phyloP scores from a whole-genome alignment of 768 basidiomycete genomes.

The Mrakia hoshinonis region DNA sequence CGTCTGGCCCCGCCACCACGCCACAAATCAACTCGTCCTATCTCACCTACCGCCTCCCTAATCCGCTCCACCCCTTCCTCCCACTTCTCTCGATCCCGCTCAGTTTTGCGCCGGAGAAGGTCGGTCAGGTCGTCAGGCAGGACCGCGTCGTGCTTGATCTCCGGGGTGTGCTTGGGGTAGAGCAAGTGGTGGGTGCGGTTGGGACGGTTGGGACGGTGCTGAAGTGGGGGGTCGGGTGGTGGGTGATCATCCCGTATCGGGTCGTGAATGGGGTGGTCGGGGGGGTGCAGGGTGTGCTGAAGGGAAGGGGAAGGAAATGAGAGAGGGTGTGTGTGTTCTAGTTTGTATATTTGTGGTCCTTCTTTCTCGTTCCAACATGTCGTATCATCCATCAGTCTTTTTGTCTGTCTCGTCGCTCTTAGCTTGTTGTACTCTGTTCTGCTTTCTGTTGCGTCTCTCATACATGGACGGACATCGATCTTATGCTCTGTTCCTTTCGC shows the following conservation, averaged over 20 bases:
- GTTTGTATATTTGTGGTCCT: no score
- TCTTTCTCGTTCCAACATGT: no score
- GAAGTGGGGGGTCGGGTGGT: slow-evolving; percentile 10
- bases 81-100: neutral
- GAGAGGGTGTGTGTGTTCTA: no score
- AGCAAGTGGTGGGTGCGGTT: neutral
- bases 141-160: slow-evolving; percentile 5
- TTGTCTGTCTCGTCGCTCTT: no score
- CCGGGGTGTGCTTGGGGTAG: neutral
- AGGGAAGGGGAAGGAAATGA: no score
- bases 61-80: neutral
- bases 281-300: no score
- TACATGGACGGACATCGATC: no score
- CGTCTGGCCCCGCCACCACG: neutral
- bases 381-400: no score
- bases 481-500: no score
- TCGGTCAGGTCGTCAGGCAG: neutral
- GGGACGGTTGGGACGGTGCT: neutral
- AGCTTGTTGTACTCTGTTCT: no score
- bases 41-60: neutral
- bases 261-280: neutral
- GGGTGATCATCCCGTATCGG: neutral
- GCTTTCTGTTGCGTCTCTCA: no score
- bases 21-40: no score
- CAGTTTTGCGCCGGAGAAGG: neutral